Base-by-base conservation (phyloP, 23 red algal genomes). In the Agarophyton chilense region DNA sequence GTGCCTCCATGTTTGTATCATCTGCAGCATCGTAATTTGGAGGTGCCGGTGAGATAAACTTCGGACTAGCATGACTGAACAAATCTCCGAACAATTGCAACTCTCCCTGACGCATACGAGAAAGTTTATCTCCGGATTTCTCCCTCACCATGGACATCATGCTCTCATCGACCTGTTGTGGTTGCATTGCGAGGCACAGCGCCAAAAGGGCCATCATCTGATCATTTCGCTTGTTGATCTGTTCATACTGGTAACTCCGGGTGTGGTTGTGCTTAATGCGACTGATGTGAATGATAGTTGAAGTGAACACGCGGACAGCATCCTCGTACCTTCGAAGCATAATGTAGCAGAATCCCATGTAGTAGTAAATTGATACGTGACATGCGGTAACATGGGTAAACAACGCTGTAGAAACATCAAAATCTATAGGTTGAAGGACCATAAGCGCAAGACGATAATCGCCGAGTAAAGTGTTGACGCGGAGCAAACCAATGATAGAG, bases 261-360 rank as follows among this genome's bases (percentile, higher is more conserved):
- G 91, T 94, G 78, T 99, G 97, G 42, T 90, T 92, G 52, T 99
- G 97, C 82, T 94, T 93, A 45, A 95, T 96, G 11, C 97, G 93
- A 35, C 93, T 77, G 19, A 99, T 94, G 40, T 93, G 88, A 21
- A 88, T 52, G 29, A 99, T 56, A 5, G 93, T 96, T 13, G 93
- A 79, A 41, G 50, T 71, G 49, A 99, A 89, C 13, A 95, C 71
- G 7, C 97, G 89, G 52, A 92, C 84, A 41, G 97, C 97, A 49
- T 99, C 93, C 68, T 99, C 97, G 81, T 99, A 99, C 65, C 97
- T 77, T 35, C 93, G 93, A 22, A 99, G 81, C 97, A 99, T 99
- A 63, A 96, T 85, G 64, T 91, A 91, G 76, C 84, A 90, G 72
- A 99, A 99, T 13, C 93, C 94, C 87, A 95, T 95, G 79, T 96